Base-by-base conservation (phyloP, 495 filamentous ascomycete genomes). In the Penicillium paradoxum region DNA sequence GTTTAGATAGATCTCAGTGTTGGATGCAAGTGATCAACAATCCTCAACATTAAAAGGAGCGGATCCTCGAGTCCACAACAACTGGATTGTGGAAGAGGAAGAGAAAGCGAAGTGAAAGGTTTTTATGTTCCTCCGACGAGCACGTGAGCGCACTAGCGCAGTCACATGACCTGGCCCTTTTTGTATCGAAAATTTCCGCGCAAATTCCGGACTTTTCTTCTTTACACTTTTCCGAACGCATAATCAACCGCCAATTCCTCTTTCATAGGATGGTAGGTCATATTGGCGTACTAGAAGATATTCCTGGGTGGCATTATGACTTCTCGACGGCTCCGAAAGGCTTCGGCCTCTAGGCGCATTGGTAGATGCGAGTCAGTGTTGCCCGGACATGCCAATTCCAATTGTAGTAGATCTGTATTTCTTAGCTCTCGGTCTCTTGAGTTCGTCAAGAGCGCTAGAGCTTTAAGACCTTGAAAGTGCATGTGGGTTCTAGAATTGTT, bases 211-310 rank as follows among this genome's bases (percentile, higher is more conserved):
- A 59, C 51, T 41, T 60, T 66, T 60, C 44, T 63, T 69, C 65
- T 56, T 72, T 56, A 74, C 73, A 77, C 74, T 69, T 72, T 58
- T 65, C 60, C 64, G 74, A 74, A 75, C 74, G 74, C 74, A 77
- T 77, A 77, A 77, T 77, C 74, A 77, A 77, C 74, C 74, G 72
- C 70, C 74, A 76, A 59, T 70, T 64, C 68, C 68, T 71, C 49
- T 36, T 43, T 57, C 59, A 76, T 72, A 72, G 72, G 69, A 73
- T 77, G 69, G 73, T 60, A 64, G 74, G 74, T 77, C 74, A 77
- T 77, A 77, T 77, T 77, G 74, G 74, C 74, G 74, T 69, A 74
- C 74, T 59, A 77, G 72, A 77, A 55, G 59, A 65, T 73, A 52
- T 18, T 43, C 32, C 38, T 47, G 48, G 58, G 53, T 48, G 58